Base-by-base conservation (phyloP, 139 green algal genomes). In the Micractinium conductrix region DNA sequence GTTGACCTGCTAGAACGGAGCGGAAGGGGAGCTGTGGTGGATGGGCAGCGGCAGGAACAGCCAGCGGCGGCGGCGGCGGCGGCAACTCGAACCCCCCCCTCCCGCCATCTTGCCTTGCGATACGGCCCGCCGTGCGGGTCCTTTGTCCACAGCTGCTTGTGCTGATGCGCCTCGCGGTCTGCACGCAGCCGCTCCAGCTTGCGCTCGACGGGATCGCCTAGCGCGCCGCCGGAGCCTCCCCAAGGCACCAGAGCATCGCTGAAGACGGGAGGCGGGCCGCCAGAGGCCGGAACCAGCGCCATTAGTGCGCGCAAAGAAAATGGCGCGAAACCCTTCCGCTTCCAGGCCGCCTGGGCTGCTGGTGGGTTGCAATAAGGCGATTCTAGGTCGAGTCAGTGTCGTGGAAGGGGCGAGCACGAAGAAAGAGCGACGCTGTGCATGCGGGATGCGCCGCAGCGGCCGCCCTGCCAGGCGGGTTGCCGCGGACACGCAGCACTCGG, bases 101-200 rank as follows among this genome's bases (percentile, higher is more conserved):
- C 12, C 24, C 19, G 8, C 26, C 16, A 43, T 33, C 43, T 43
- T 40, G 93, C 90, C 88, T 96, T 95, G 22, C 68, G 82, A 81
- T 98, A 96, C 0, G 87, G 87, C 5, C 95, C 95, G 2, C 93
- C 95, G 74, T 98, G 93, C 12, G 94, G 30, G 21, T 96, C 92
- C 50, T 97, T 97, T 0, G 90, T 94, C 94, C 94, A 97, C 14
- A 98, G 79, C 7, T 92, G 67, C 3, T 85, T 87, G 83, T 94
- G 83, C 62, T 89, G 70, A 83, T 95, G 89, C 37, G 30, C 42
- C 63, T 95, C 89, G 21, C 84, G 84, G 38, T 91, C 86, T 21
- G 40, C 21, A 33, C 87, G 62, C 38, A 91, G 74, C 24, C 62
- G 38, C 33, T 88, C 78, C 30, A 90, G 72, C 24, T 33, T 65